phyloP scores from a whole-genome alignment of 2,329 filamentous ascomycete species.

The Tolypocladium capitatum region DNA sequence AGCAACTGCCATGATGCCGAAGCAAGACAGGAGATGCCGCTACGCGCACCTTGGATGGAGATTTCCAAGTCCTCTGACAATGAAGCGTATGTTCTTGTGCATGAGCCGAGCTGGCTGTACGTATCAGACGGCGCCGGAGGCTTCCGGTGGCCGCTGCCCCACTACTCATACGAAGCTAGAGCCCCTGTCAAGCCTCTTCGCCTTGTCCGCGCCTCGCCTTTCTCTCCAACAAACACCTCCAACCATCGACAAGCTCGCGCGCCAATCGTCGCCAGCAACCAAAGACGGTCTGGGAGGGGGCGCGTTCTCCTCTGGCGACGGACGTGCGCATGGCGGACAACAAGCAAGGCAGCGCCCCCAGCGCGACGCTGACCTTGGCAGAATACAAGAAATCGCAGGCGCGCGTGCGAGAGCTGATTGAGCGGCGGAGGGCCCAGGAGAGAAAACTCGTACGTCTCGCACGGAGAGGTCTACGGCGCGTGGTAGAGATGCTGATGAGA shows the following conservation, averaged over 20 bases:
- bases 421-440: conserved; percentile 26
- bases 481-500: not conserved
- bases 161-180: not conserved
- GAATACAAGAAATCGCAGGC: conserved; percentile 39
- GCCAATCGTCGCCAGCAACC: not conserved
- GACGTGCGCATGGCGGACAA: conserved; percentile 20
- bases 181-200: not conserved
- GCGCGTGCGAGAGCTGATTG: conserved; percentile 32
- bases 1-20: not conserved
- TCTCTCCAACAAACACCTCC: not conserved
- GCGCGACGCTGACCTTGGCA: conserved; percentile 23
- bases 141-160: not conserved
- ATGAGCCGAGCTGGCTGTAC: too few species aligned
- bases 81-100: not conserved
- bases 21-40: not conserved
- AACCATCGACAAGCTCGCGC: not conserved
- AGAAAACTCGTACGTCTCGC: conserved; percentile 19
- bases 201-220: not conserved
- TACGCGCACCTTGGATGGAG: not conserved
- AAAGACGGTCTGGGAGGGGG: not conserved
- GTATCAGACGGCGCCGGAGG: too few species aligned
- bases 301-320: not conserved
- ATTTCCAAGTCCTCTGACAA: too few species aligned
- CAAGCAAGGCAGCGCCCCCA: conserved; percentile 12
- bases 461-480: not conserved